Evolutionary conservation across 2,329 filamentous ascomycete species (phyloP).

Genomic region (Cadophora sp.): DNA sequence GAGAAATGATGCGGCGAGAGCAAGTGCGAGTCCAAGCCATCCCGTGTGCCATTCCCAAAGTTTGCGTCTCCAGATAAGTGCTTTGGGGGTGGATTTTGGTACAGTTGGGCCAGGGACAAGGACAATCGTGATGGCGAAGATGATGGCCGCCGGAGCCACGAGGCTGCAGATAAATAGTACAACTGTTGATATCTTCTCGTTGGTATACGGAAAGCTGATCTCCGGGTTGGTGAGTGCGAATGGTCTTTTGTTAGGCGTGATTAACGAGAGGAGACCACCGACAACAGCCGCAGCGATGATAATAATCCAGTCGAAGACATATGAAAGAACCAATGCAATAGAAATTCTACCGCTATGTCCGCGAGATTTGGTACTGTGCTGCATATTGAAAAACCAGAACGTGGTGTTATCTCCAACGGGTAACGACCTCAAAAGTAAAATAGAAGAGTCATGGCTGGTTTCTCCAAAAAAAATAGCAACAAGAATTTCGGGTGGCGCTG

Average conservation of each 20-base stretch:
- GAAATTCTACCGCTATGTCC: too few relatives aligned
- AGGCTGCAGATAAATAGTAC: conserved; percentile 70
- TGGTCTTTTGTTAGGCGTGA: conserved; percentile 70
- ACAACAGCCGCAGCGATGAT: conserved; percentile 66
- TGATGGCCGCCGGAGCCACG: conserved; percentile 69
- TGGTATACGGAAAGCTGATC: conserved; percentile 79
- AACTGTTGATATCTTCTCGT: conserved; percentile 74
- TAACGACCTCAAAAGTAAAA: too few relatives aligned
- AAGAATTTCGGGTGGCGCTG: too few relatives aligned
- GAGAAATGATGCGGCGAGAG: conserved; percentile 75
- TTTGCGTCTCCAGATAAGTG: conserved; percentile 78
- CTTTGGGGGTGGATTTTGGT: conserved; percentile 64
- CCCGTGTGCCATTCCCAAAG: conserved; percentile 90
- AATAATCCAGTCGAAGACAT: conserved; percentile 77
- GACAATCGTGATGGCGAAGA: conserved; percentile 70
- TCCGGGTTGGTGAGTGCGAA: conserved; percentile 76
- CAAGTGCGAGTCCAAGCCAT: conserved; percentile 80
- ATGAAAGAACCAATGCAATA: conserved; percentile 63
- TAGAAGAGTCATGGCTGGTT: too few relatives aligned
- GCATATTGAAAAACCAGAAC: too few relatives aligned
- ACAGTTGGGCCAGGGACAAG: conserved; percentile 77
- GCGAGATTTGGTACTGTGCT: conserved; percentile 27
- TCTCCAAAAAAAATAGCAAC: too few relatives aligned
- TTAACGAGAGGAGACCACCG: conserved; percentile 62
- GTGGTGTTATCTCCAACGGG: too few relatives aligned